Evolutionary conservation across 1,139 yeast genomes (phyloP), one percentile per base, ranked within the genome.

Genomic region (Taiozyma sp.): DNA sequence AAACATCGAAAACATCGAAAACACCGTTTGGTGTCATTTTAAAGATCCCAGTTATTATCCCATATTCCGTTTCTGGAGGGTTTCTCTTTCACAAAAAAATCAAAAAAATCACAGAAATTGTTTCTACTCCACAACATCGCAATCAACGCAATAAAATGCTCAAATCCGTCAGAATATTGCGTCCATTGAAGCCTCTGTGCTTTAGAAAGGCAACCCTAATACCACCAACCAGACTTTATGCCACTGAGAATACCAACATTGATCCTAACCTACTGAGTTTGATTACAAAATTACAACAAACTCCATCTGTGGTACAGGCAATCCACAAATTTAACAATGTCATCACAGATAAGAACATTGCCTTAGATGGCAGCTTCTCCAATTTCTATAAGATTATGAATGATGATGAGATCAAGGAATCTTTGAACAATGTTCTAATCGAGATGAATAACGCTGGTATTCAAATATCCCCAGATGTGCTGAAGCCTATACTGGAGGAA

Each of bases 241-340:
- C 39, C 2, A 13, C 45, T 21, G 34, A 47, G 4, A 34, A 47
- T 14, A 35, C 14, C 19, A 28, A 34, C 3, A 26, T 43, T 6
- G 34, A 42, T 16, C 42, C 44, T 16, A 24, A 19, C 4, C 16
- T 46, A 6, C 6, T 32, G 3, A 29, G 30, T 14, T 24, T 40
- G 19, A 32, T 44, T 6, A 16, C 28, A 6, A 44, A 44, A 16
- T 13, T 44, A 19, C 42, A 37, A 19, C 22, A 26, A 8, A 44
- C 32, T 2, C 42, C 40, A 16, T 11, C 19, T 5, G 42, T 44
- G n/a, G 32, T 32, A 13, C 37, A 44, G n/a, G 24, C 42, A 4
- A 8, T 66, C n/a, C 66, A 65, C 43, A 68, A 67, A 47, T 47
- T 47, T 21, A 37, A 35, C 13, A 14, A 16, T 6, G 4, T 43